These are phyloP conservation scores for Tremella mesenterica DNA, from an alignment of 768 basidiomycete species.

Conservation along the genomic window DNA sequence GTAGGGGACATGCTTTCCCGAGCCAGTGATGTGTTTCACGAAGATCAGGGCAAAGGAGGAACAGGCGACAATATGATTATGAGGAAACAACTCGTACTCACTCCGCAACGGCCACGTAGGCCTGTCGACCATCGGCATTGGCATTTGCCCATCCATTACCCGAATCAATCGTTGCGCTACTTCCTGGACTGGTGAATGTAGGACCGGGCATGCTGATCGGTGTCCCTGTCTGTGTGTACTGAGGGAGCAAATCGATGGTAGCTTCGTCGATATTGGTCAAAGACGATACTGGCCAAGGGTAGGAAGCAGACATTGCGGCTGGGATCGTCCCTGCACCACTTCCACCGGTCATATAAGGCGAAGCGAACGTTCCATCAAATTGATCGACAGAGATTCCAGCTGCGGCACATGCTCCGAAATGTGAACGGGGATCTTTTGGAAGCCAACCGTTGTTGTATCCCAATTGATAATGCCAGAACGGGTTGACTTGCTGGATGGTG, in stretches of 20 bases:
- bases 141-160: slow-evolving; percentile 53
- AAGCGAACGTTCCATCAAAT: slow-evolving; percentile 31
- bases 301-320: slow-evolving; percentile 47
- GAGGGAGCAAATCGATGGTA: slow-evolving; percentile 50
- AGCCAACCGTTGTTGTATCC: slow-evolving; percentile 87
- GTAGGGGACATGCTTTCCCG: no score
- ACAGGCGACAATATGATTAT: neutral
- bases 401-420: slow-evolving; percentile 30
- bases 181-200: slow-evolving; percentile 49
- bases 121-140: slow-evolving; percentile 15
- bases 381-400: slow-evolving; percentile 16
- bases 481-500: slow-evolving; percentile 49
- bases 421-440: slow-evolving; percentile 50
- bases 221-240: slow-evolving; percentile 58
- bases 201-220: slow-evolving; percentile 55
- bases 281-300: slow-evolving; percentile 54
- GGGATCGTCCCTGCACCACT: slow-evolving; percentile 44
- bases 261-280: slow-evolving; percentile 49
- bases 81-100: slow-evolving; percentile 7
- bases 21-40: no score
- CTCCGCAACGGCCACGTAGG: slow-evolving; percentile 25
- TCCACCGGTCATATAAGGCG: slow-evolving; percentile 39
- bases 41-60: neutral
- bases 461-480: slow-evolving; percentile 88
- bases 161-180: slow-evolving; percentile 46